Evolutionary conservation across 179 eudicot species (phyloP).

Genomic region (Patellifolia procumbens): DNA sequence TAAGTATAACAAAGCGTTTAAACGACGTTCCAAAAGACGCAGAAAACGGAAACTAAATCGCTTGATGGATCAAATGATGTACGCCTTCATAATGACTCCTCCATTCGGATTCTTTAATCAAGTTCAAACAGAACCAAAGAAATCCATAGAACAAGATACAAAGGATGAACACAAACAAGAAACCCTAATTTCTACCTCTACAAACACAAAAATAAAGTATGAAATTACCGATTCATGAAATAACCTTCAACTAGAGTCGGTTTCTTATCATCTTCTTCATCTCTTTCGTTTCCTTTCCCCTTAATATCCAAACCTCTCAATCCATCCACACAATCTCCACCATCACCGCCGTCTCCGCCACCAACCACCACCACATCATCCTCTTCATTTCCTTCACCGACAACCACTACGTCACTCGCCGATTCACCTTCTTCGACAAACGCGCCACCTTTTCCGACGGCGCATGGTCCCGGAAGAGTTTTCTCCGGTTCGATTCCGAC

Average conservation of each 20-base stretch:
- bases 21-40: no score
- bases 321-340: conserved; percentile 47
- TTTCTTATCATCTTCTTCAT: conserved; percentile 29
- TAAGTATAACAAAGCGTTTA: no score
- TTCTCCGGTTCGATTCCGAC: conserved; percentile 34
- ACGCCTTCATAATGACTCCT: no score
- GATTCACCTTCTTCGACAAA: conserved; percentile 27
- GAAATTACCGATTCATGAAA: conserved; percentile 24
- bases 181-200: no score
- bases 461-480: conserved; percentile 37
- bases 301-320: conserved; percentile 43
- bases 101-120: no score
- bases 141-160: no score
- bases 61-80: no score
- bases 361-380: conserved; percentile 39
- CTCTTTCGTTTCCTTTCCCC: conserved; percentile 15
- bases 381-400: conserved; percentile 26
- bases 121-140: no score
- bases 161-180: neutral
- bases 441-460: conserved; percentile 40
- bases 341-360: conserved; percentile 20
- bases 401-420: conserved; percentile 27
- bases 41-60: no score
- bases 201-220: no score
- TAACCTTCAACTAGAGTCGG: conserved; percentile 48